phyloP scores from a whole-genome alignment of 345 rosid genomes.

The Eutrema japonicum region DNA sequence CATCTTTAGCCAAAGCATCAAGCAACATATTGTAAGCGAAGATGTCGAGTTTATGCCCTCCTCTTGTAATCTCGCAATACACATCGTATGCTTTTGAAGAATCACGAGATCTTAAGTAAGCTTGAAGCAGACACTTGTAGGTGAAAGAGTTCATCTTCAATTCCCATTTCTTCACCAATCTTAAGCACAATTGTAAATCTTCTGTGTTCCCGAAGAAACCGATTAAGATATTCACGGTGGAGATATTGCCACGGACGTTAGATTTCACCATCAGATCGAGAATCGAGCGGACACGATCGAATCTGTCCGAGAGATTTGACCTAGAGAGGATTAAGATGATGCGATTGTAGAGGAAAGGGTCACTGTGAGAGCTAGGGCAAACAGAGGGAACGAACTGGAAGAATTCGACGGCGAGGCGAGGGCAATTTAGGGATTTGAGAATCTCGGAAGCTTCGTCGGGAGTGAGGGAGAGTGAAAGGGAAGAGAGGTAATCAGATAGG shows the following conservation, averaged over 20 bases:
- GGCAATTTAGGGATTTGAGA: conserved; percentile 77
- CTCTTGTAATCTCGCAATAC: conserved; percentile 71
- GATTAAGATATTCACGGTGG: conserved; percentile 75
- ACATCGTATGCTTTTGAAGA: conserved; percentile 56
- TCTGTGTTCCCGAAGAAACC: conserved; percentile 63
- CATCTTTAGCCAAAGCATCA: conserved; percentile 82
- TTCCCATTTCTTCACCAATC: conserved; percentile 71
- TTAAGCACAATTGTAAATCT: conserved; percentile 62
- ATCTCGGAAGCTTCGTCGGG: conserved; percentile 77
- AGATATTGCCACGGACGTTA: conserved; percentile 61
- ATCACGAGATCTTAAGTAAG: conserved; percentile 72
- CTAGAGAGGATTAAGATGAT: conserved; percentile 74
- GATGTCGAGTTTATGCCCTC: conserved; percentile 69
- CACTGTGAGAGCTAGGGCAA: conserved; percentile 58
- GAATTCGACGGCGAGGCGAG: conserved; percentile 67
- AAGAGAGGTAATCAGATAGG: conserved; percentile 64
- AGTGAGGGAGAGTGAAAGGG: conserved; percentile 67
- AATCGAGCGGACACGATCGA: conserved; percentile 55
- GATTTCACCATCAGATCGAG: conserved; percentile 65
- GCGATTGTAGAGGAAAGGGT: conserved; percentile 69
- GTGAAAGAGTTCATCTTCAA: conserved; percentile 78
- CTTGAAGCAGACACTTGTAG: conserved; percentile 81
- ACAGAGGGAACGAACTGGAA: conserved; percentile 64
- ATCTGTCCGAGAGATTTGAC: conserved; percentile 54
- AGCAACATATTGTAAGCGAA: conserved; percentile 88